phyloP scores from a whole-genome alignment of 2,329 filamentous ascomycete species.

The Dendrostoma leiphaemia region DNA sequence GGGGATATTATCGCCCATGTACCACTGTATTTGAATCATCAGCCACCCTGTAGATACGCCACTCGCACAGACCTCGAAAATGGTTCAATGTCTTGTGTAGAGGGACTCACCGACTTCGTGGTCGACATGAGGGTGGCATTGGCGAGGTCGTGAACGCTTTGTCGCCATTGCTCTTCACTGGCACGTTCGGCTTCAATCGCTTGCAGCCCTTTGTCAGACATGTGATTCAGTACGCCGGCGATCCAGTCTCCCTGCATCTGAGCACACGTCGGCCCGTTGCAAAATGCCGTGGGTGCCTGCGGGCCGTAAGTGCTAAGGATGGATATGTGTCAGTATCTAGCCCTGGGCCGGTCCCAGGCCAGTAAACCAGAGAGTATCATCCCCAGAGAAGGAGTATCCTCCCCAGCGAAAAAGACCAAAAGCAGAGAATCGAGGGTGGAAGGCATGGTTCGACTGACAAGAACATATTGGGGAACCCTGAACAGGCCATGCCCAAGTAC shows the following conservation, averaged over 20 bases:
- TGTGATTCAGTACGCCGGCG: constrained; percentile 28
- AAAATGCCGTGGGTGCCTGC: constrained; percentile 35
- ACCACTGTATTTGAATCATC: constrained; percentile 27
- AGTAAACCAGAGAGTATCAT: too few relatives aligned
- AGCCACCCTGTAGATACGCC: not conserved
- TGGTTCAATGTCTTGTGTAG: not conserved
- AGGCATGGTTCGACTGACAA: too few relatives aligned
- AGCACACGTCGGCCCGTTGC: constrained; percentile 38
- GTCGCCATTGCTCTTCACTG: constrained; percentile 31
- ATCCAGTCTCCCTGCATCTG: constrained; percentile 41
- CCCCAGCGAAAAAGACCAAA: too few relatives aligned
- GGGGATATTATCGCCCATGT: constrained; percentile 39
- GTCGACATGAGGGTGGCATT: constrained; percentile 30
- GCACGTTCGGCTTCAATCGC: constrained; percentile 30
- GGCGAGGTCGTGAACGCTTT: constrained; percentile 27
- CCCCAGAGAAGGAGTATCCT: too few relatives aligned
- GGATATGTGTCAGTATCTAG: too few relatives aligned
- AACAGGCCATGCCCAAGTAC: constrained; percentile 18
- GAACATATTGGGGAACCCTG: constrained; percentile 36
- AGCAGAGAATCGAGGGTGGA: too few relatives aligned
- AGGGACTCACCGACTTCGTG: constrained; percentile 25
- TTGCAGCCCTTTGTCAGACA: constrained; percentile 27
- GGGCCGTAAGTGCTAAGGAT: constrained; percentile 35
- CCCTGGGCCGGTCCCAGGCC: too few relatives aligned
- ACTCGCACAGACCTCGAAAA: too few relatives aligned